Conservation (phyloP, 2,329 filamentous ascomycete genomes). For the Ascochyta koolunga region DNA sequence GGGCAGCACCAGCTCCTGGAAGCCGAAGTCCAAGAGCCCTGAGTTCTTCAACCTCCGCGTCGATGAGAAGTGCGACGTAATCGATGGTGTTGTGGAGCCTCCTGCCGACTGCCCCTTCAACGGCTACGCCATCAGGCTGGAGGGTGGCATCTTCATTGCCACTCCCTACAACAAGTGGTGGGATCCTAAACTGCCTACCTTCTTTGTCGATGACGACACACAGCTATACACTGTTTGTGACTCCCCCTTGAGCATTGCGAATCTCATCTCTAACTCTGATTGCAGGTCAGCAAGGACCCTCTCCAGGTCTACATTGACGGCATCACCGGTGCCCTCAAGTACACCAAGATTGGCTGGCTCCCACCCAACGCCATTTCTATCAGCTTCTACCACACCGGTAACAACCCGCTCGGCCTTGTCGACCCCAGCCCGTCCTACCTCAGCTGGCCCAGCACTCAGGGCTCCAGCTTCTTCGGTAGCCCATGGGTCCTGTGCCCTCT, state of each 20-base stretch:
- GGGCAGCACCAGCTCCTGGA: slow-evolving; percentile 16
- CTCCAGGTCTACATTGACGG: slow-evolving; percentile 35
- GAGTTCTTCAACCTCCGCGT: slow-evolving; percentile 34
- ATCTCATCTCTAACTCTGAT: slow-evolving; percentile 1
- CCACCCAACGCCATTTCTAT: slow-evolving; percentile 31
- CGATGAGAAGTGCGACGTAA: slow-evolving; percentile 21
- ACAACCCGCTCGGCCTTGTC: slow-evolving; percentile 32
- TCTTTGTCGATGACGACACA: slow-evolving; percentile 39
- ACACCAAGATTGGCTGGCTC: slow-evolving; percentile 33
- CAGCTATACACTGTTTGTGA: slow-evolving; percentile 35
- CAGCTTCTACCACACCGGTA: slow-evolving; percentile 35
- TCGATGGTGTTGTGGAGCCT: background rate
- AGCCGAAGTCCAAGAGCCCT: slow-evolving; percentile 32
- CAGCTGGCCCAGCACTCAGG: slow-evolving; percentile 36
- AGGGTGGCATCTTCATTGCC: slow-evolving; percentile 35
- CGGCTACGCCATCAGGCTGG: slow-evolving; percentile 31
- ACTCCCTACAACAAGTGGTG: slow-evolving; percentile 40
- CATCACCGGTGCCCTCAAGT: slow-evolving; percentile 30
- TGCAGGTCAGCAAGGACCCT: slow-evolving; percentile 37
- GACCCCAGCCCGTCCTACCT: slow-evolving; percentile 33
- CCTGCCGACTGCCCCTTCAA: slow-evolving; percentile 20
- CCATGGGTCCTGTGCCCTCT: slow-evolving; percentile 30
- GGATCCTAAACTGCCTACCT: slow-evolving; percentile 33
- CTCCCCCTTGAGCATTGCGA: background rate
- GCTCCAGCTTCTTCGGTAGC: slow-evolving; percentile 13